phyloP scores from a whole-genome alignment of 805 yeast species.

The Ogataea nitratoaversa region DNA sequence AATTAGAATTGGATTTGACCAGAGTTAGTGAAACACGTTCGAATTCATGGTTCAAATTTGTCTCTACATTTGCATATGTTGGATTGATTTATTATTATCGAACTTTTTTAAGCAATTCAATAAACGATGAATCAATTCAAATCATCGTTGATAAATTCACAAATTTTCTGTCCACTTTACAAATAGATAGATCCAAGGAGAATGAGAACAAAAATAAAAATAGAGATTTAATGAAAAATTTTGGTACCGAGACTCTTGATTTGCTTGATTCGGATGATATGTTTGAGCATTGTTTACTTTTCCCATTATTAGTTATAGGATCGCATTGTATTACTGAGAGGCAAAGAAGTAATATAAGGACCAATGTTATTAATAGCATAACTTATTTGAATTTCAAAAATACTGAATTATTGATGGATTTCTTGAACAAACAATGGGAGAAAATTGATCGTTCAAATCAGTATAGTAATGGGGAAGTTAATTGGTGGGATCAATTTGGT shows the following conservation, averaged over 20 bases:
- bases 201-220: background rate
- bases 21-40: background rate
- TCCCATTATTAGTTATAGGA: constrained; percentile 25
- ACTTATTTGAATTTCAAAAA: constrained; percentile 21
- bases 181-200: background rate
- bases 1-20: background rate
- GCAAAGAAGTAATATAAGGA: constrained; percentile 14
- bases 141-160: constrained; percentile 13
- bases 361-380: constrained; percentile 10
- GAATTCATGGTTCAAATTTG: constrained; percentile 19
- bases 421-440: constrained; percentile 19
- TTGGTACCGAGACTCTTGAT: no score
- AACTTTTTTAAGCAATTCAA: constrained; percentile 7
- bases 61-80: constrained; percentile 20
- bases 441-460: background rate
- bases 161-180: constrained; percentile 4
- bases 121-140: constrained; percentile 13
- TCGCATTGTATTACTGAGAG: constrained; percentile 13
- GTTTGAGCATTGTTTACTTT: constrained; percentile 25
- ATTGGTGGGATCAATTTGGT: constrained; percentile 18
- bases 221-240: no score
- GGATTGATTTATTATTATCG: constrained; percentile 23
- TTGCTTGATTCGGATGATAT: no score
- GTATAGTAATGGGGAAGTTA: background rate
- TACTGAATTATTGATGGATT: constrained; percentile 12